Percentiles rank a stretch among this genome's conserved stretches.
Evolutionary conservation across 140 eudicot species (phyloP).

Genomic region (Cichorium intybus): DNA sequence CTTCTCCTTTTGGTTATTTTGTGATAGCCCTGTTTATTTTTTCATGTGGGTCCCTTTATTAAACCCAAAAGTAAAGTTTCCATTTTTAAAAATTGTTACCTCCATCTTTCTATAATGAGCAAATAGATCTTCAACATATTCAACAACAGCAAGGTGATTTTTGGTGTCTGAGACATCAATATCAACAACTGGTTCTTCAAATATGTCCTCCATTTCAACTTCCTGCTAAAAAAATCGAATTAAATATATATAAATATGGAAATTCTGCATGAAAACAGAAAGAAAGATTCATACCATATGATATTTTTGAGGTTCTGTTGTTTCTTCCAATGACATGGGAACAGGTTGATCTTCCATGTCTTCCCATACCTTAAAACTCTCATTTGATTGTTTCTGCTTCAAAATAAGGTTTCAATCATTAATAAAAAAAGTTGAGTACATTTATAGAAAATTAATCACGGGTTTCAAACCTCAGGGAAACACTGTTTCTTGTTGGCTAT

Average conservation of each 20-base stretch:
- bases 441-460: not conserved
- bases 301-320: slow-evolving; percentile 41
- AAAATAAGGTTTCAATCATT: slow-evolving; percentile 9
- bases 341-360: slow-evolving; percentile 48
- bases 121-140: slow-evolving; percentile 72
- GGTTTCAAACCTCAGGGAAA: slow-evolving; percentile 40
- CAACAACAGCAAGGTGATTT: slow-evolving; percentile 73
- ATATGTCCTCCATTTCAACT: slow-evolving; percentile 90
- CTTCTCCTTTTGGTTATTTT: no score
- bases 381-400: slow-evolving; percentile 42
- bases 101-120: slow-evolving; percentile 67
- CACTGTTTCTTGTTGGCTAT: slow-evolving; percentile 48
- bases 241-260: not conserved
- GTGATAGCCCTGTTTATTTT: no score
- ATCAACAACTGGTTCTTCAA: slow-evolving; percentile 61
- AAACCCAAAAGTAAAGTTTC: not conserved
- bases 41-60: slow-evolving; percentile 23
- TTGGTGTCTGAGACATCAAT: slow-evolving; percentile 67
- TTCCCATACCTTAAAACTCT: slow-evolving; percentile 36
- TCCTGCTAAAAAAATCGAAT: slow-evolving; percentile 31
- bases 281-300: slow-evolving; percentile 45
- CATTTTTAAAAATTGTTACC: slow-evolving; percentile 37
- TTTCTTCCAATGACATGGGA: slow-evolving; percentile 79
- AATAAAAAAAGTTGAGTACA: no score
- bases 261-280: not conserved